Evolutionary conservation across 495 filamentous ascomycete genomes (phyloP).

Genomic region (Darksidea phi): DNA sequence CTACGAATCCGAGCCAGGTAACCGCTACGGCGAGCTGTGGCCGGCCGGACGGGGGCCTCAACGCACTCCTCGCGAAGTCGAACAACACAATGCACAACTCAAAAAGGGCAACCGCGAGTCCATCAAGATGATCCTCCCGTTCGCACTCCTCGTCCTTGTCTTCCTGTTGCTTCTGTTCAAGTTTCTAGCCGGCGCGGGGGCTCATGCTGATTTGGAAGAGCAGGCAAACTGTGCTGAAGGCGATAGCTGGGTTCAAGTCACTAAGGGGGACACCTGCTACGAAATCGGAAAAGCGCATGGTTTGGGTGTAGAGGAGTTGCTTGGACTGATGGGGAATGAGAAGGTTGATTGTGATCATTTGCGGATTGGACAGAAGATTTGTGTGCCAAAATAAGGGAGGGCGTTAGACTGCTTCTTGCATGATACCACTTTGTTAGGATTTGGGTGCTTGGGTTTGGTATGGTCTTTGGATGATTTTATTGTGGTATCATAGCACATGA

Average conservation of each 20-base stretch:
- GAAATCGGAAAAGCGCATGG: constrained; percentile 22
- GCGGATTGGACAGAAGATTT: constrained; percentile 20
- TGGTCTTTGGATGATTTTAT: no score
- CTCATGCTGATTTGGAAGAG: neutral
- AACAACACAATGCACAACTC: constrained; percentile 5
- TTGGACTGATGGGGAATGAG: constrained; percentile 24
- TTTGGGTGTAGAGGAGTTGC: constrained; percentile 29
- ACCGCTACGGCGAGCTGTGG: constrained; percentile 47
- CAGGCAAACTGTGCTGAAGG: constrained; percentile 26
- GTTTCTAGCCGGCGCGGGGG: constrained; percentile 14
- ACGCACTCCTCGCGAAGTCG: constrained; percentile 7
- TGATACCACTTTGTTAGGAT: no score
- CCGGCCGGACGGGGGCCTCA: constrained; percentile 18
- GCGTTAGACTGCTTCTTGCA: no score
- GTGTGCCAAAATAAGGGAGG: constrained; percentile 23
- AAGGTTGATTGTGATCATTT: constrained; percentile 26
- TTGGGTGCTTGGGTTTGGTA: no score
- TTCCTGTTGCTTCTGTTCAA: constrained; percentile 30
- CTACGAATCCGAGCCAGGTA: constrained; percentile 50
- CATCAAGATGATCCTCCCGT: constrained; percentile 31
- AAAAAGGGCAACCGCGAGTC: constrained; percentile 25
- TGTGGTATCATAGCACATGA: no score
- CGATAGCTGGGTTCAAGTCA: constrained; percentile 14
- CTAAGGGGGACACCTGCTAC: constrained; percentile 30
- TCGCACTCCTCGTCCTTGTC: constrained; percentile 34